Evolutionary conservation across 106 monocot genomes (phyloP).

Genomic region (Hemerocallis citrina): DNA sequence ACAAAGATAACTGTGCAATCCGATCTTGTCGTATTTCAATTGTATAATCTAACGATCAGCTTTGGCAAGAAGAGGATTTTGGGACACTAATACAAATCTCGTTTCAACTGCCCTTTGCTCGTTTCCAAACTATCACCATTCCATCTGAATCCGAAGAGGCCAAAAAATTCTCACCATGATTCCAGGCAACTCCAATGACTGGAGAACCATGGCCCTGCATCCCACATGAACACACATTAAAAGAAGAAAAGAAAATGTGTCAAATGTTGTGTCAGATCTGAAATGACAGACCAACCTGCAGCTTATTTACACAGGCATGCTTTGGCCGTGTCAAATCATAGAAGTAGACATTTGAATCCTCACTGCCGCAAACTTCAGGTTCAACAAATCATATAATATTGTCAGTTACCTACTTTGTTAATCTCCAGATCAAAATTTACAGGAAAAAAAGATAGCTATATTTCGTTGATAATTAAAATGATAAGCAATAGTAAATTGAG

Average conservation of each 20-base stretch:
- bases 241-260: no score
- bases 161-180: conserved; percentile 84
- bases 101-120: conserved; percentile 47
- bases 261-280: no score
- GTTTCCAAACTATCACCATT: conserved; percentile 94
- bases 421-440: no score
- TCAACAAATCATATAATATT: conserved; percentile 9
- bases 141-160: conserved; percentile 92
- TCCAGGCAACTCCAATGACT: conserved; percentile 90
- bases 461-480: no score
- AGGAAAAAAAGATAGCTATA: no score
- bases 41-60: no score
- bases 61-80: no score
- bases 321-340: conserved; percentile 88
- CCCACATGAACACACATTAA: not conserved
- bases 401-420: conserved; percentile 3
- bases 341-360: conserved; percentile 96
- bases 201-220: conserved; percentile 82
- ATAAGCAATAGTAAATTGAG: no score
- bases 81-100: no score
- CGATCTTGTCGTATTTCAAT: no score
- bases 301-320: conserved; percentile 79
- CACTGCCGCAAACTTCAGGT: conserved; percentile 78
- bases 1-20: no score
- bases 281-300: conserved; percentile 90